Evolutionary conservation across 495 filamentous ascomycete species (phyloP), one percentile per base, ranked within the genome.

Genomic region (Xylaria sp.): DNA sequence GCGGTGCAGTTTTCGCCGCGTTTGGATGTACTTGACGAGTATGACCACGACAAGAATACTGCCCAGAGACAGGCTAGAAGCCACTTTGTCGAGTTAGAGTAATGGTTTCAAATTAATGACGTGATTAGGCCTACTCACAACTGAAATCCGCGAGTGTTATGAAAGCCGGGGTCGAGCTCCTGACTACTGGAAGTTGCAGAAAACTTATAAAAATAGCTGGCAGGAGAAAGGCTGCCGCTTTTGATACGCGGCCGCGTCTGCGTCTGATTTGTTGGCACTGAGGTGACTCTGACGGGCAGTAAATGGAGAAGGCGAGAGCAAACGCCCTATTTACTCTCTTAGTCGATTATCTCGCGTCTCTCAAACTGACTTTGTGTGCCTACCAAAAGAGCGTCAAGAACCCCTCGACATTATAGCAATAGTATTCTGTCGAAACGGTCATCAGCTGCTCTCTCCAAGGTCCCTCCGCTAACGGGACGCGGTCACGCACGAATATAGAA

Each of bases 371-470:
- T n/a, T n/a, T n/a, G n/a, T n/a, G n/a, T n/a, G n/a, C n/a, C n/a
- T 68, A 79, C 80, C 85, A 86, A 66, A 84, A 86, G 8, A 85
- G 70, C 2, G 85, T 78, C 19, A 84, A 77, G 68, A 85, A 70
- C n/a, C 82, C 75, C 67, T 85, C 82, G 19, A 82, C 82, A 77
- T 85, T 86, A 73, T 86, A 86, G 7, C 75, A 80, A 59, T 85
- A 86, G 59, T 83, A 86, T 21, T 67, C 64, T 67, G 14, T 43
- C 29, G 2, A 19, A 19, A 67, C 1, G 1, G 26, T 19, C 6
- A 43, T 67, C 35, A 55, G 64, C 12, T 19, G 15, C 12, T 26
- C n/a, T 9, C 0, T 19, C 41, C 31, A 21, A 14, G n/a, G 11
- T 43, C 31, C 31, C 29, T 5, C 9, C 9, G 3, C 0, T 53